These are phyloP conservation scores for Salix caprea DNA, from an alignment of 345 rosid species.

Conservation along the genomic window DNA sequence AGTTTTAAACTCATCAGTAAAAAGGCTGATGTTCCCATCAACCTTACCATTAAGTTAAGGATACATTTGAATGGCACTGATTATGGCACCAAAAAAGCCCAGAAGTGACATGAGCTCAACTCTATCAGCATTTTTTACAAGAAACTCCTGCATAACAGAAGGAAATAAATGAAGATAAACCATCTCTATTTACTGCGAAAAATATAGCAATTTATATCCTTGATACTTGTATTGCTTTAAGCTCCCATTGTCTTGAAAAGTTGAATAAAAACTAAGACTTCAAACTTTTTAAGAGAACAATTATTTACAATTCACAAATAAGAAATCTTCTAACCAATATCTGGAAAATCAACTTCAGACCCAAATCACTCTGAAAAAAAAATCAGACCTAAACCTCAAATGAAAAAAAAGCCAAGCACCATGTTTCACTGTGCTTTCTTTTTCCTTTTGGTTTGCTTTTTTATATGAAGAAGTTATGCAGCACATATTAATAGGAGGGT, in stretches of 20 bases:
- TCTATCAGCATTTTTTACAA: conserved; percentile 77
- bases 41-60: conserved; percentile 31
- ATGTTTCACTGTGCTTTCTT: neutral
- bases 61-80: conserved; percentile 92
- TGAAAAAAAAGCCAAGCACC: neutral
- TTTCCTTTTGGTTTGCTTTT: neutral
- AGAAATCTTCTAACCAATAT: neutral
- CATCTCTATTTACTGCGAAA: neutral
- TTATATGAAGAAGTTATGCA: neutral
- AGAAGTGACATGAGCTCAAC: conserved; percentile 76
- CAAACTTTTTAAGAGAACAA: neutral
- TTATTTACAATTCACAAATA: neutral
- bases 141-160: conserved; percentile 25
- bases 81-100: conserved; percentile 74
- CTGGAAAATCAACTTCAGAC: neutral
- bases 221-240: neutral
- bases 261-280: neutral
- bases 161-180: neutral
- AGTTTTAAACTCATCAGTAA: neutral
- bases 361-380: neutral
- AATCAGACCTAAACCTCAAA: too few relatives aligned
- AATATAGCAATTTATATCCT: neutral
- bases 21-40: conserved; percentile 1
- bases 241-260: neutral
- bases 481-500: neutral